A percentile compares a stretch with the other conserved stretches of the same genome.
phyloP scores from a whole-genome alignment of 2,329 filamentous ascomycete species.

The Ascomycota sp. region DNA sequence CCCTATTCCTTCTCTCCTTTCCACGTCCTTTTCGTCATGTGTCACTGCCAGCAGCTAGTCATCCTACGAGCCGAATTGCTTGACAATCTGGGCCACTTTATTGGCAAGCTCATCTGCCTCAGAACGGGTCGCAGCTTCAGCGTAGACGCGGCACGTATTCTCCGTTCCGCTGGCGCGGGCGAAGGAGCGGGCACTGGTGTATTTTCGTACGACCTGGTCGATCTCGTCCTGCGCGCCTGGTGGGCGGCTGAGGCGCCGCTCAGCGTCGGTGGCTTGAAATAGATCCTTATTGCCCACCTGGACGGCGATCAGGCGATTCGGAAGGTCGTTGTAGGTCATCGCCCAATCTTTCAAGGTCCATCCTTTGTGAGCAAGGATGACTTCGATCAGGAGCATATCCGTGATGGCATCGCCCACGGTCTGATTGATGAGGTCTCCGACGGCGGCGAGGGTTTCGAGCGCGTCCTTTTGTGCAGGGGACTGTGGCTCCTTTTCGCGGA shows the following conservation, averaged over 20 bases:
- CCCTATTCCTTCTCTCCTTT: no score
- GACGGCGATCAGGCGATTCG: slow-evolving; percentile 84
- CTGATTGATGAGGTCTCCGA: slow-evolving; percentile 89
- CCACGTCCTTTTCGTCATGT: no score
- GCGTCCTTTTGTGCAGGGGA: slow-evolving; percentile 82
- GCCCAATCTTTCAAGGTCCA: slow-evolving; percentile 87
- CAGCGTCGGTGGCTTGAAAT: slow-evolving; percentile 81
- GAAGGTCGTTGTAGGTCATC: slow-evolving; percentile 76
- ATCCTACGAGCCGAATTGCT: slow-evolving; percentile 24
- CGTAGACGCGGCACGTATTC: slow-evolving; percentile 87
- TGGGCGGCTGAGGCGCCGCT: slow-evolving; percentile 65
- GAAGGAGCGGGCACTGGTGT: slow-evolving; percentile 72
- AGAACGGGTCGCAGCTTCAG: slow-evolving; percentile 69
- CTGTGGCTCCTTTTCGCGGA: slow-evolving; percentile 60
- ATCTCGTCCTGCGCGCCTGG: slow-evolving; percentile 64
- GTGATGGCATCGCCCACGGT: slow-evolving; percentile 90
- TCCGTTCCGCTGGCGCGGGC: slow-evolving; percentile 86
- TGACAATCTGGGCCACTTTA: slow-evolving; percentile 57
- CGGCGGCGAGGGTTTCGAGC: slow-evolving; percentile 59
- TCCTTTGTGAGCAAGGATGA: slow-evolving; percentile 81
- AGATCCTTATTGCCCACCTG: slow-evolving; percentile 71
- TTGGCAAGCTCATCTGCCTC: slow-evolving; percentile 81
- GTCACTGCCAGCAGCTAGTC: background rate
- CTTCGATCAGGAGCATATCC: slow-evolving; percentile 87
- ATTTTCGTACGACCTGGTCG: slow-evolving; percentile 71